Percentiles rank a stretch among this genome's conserved stretches.
Conservation (phyloP, 345 rosid genomes). For the Jatropha curcas region DNA sequence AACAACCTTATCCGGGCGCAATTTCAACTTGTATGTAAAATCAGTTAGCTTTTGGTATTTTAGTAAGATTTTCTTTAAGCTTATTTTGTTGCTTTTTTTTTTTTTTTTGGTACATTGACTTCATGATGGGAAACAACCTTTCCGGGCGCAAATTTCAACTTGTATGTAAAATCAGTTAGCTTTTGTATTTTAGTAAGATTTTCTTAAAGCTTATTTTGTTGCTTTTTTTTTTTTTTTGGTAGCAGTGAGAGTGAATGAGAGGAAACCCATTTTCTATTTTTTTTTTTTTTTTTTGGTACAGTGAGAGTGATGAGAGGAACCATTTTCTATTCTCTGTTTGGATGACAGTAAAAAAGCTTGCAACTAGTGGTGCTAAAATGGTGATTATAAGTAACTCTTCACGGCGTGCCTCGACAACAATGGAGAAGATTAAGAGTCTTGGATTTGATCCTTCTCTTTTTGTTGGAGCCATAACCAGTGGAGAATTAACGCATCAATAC, state of each 20-base stretch:
- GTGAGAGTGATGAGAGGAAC: conserved; percentile 9
- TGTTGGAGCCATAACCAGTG: conserved; percentile 87
- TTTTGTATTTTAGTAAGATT: conserved; percentile 18
- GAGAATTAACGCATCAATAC: conserved; percentile 84
- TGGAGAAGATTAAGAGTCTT: conserved; percentile 71
- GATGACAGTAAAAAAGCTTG: conserved; percentile 69
- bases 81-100: no score
- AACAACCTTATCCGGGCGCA: conserved; percentile 87
- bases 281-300: neutral
- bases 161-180: conserved; percentile 50
- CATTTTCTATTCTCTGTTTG: conserved; percentile 18
- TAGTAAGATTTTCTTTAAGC: conserved; percentile 3
- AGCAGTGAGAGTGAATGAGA: conserved; percentile 7
- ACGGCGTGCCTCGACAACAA: conserved; percentile 78
- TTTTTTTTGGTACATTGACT: no score
- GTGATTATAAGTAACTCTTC: conserved; percentile 91
- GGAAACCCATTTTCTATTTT: neutral
- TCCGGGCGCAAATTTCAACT: conserved; percentile 83
- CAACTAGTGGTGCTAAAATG: conserved; percentile 71
- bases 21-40: conserved; percentile 71
- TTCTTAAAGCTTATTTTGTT: neutral
- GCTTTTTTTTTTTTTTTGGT: neutral
- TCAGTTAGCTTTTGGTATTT: conserved; percentile 25
- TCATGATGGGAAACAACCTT: conserved; percentile 90
- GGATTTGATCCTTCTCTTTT: conserved; percentile 94